Conservation (phyloP, 352 stramenopile species). For the Saprolegnia diclina region DNA sequence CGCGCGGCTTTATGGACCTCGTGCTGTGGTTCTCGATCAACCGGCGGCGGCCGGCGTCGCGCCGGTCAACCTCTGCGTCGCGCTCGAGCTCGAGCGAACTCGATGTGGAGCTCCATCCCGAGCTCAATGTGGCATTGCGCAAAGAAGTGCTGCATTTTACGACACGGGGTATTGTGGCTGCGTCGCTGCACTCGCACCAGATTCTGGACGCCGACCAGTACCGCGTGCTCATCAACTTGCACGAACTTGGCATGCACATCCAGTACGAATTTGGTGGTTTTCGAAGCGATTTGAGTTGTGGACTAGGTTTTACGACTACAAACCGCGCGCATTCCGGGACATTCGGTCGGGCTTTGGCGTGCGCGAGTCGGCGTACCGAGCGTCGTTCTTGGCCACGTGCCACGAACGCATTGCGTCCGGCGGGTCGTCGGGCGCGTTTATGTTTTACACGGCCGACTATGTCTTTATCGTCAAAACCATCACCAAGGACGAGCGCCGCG, state of each 20-base stretch:
- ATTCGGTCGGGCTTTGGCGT: slow-evolving; percentile 77
- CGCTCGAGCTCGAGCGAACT: slow-evolving; percentile 43
- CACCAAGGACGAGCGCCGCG: slow-evolving; percentile 62
- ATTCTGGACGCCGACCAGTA: slow-evolving; percentile 30
- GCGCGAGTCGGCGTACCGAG: slow-evolving; percentile 64
- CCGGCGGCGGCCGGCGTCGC: slow-evolving; percentile 28
- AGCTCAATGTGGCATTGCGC: slow-evolving; percentile 79
- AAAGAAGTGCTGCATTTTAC: slow-evolving; percentile 88
- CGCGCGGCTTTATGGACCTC: slow-evolving; percentile 76
- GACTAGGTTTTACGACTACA: slow-evolving; percentile 68
- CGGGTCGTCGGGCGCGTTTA: slow-evolving; percentile 83
- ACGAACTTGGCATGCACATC: slow-evolving; percentile 77
- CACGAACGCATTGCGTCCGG: slow-evolving; percentile 78
- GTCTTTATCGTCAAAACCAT: slow-evolving; percentile 86
- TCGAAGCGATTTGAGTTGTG: too few relatives aligned
- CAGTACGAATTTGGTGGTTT: slow-evolving; percentile 29
- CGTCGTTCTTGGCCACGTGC: slow-evolving; percentile 73
- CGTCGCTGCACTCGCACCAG: slow-evolving; percentile 57
- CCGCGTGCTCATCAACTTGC: slow-evolving; percentile 63
- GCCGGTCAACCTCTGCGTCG: slow-evolving; percentile 39
- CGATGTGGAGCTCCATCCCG: slow-evolving; percentile 73
- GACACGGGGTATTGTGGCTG: slow-evolving; percentile 73
- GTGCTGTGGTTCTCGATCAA: slow-evolving; percentile 83
- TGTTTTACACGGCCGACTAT: slow-evolving; percentile 88
- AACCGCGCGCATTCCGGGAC: slow-evolving; percentile 59